Evolutionary conservation across 2,329 filamentous ascomycete species (phyloP).

Genomic region (Parastagonospora nodorum): DNA sequence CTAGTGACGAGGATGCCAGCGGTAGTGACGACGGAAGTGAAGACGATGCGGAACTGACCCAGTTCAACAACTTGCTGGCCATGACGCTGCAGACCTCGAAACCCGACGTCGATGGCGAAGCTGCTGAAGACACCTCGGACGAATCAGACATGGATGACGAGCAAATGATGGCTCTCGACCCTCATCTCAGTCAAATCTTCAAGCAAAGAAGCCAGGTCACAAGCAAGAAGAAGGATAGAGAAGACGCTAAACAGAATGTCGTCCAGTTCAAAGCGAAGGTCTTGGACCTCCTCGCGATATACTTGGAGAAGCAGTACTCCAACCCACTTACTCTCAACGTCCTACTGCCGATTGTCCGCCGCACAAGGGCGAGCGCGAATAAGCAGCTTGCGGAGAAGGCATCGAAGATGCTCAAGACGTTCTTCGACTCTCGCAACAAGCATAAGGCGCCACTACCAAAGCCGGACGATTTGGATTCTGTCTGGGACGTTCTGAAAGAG

Average conservation of each 20-base stretch:
- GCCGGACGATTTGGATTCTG: constrained; percentile 50
- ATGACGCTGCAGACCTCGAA: constrained; percentile 71
- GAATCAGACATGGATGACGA: constrained; percentile 88
- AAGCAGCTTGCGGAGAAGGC: constrained; percentile 78
- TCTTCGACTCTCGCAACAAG: constrained; percentile 66
- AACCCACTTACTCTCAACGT: constrained; percentile 71
- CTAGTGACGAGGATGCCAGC: constrained; percentile 26
- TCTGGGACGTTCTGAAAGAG: constrained; percentile 64
- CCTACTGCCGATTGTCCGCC: constrained; percentile 74
- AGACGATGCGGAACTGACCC: constrained; percentile 60
- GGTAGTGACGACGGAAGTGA: constrained; percentile 34
- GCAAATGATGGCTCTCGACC: constrained; percentile 89
- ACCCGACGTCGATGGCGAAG: constrained; percentile 63
- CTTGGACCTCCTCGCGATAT: constrained; percentile 84
- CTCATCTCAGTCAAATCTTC: constrained; percentile 83
- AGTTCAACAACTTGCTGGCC: constrained; percentile 76
- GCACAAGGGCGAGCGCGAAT: constrained; percentile 76
- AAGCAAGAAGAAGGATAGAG: constrained; percentile 80
- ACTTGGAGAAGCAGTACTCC: constrained; percentile 76
- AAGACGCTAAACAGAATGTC: constrained; percentile 85
- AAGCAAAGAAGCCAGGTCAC: constrained; percentile 68
- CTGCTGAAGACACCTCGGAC: constrained; percentile 65
- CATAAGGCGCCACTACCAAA: constrained; percentile 52
- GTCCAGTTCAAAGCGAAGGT: constrained; percentile 95
- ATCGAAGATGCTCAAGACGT: constrained; percentile 71